A percentile compares a stretch with the other conserved stretches of the same genome.
Conservation (phyloP, 108 stramenopile species). For the Mediolabrus comicus region DNA sequence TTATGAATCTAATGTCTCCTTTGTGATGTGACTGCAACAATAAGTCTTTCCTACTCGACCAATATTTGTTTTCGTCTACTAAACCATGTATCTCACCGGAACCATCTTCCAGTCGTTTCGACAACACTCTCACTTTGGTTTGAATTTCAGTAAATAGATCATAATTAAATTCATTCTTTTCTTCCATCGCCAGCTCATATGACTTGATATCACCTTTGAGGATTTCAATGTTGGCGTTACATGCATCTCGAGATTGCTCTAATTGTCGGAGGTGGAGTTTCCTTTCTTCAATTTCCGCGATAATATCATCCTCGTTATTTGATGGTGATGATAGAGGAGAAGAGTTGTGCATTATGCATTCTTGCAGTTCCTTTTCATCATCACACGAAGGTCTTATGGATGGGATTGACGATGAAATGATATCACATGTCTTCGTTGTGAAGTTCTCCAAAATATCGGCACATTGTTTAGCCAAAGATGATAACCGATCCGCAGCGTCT, state of each 20-base stretch:
- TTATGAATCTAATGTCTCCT: neutral
- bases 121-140: neutral
- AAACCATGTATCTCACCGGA: neutral
- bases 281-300: neutral
- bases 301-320: neutral
- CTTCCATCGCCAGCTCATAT: neutral
- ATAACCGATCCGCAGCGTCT: neutral
- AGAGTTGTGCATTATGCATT: neutral
- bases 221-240: neutral
- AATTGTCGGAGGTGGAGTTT: neutral
- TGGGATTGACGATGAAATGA: neutral
- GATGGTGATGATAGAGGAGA: neutral
- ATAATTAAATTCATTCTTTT: neutral
- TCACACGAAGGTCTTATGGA: neutral
- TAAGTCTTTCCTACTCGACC: neutral
- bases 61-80: neutral
- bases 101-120: neutral
- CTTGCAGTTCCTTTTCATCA: neutral
- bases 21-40: neutral
- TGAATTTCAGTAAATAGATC: neutral
- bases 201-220: neutral
- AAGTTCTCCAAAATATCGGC: neutral
- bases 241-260: neutral
- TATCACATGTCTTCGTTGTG: neutral
- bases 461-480: neutral